Conservation (phyloP, 805 yeast species). For the Naumovozyma dairenensis region DNA sequence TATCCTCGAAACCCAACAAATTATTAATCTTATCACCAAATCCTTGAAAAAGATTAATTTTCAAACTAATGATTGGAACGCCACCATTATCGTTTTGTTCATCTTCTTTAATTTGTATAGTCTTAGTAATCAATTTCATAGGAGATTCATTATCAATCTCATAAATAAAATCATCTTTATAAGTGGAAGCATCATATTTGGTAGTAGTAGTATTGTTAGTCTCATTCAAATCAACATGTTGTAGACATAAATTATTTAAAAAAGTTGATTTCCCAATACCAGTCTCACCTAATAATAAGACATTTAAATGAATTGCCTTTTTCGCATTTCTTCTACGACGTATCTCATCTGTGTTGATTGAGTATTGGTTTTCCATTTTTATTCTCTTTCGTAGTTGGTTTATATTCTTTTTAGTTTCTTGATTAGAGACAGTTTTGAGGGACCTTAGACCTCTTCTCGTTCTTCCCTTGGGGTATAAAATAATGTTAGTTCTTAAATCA, state of each 20-base stretch:
- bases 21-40: constrained; percentile 69
- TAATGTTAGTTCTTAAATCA: too few relatives aligned
- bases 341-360: constrained; percentile 29
- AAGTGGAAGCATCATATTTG: too few relatives aligned
- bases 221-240: constrained; percentile 42
- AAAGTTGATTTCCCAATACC: constrained; percentile 72
- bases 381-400: too few relatives aligned
- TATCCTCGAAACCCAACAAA: constrained; percentile 37
- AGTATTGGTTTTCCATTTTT: not conserved
- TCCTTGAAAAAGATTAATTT: constrained; percentile 62
- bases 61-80: constrained; percentile 34
- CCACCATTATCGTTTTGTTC: constrained; percentile 1
- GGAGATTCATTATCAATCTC: too few relatives aligned
- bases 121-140: not conserved
- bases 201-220: constrained; percentile 11
- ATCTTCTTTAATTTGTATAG: not conserved
- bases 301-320: constrained; percentile 51
- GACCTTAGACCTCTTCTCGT: too few relatives aligned
- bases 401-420: too few relatives aligned
- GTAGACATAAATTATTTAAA: constrained; percentile 42
- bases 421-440: too few relatives aligned
- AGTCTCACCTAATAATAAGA: constrained; percentile 62
- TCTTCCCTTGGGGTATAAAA: too few relatives aligned
- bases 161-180: too few relatives aligned
- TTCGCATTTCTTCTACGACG: constrained; percentile 54